Evolutionary conservation across 495 filamentous ascomycete genomes (phyloP), one percentile per base, ranked within the genome.

Genomic region (Thermochaetoides thermophila): DNA sequence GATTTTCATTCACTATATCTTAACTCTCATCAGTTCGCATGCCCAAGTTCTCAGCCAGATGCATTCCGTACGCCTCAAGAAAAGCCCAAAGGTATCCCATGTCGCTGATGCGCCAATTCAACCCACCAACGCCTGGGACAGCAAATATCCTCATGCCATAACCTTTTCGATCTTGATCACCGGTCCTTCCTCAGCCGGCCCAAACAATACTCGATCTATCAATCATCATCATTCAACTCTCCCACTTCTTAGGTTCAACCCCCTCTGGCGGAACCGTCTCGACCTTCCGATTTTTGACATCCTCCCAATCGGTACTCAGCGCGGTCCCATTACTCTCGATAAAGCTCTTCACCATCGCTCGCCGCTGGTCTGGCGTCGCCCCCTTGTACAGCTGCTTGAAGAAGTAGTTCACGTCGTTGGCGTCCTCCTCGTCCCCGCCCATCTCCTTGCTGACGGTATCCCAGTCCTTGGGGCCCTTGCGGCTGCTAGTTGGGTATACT

Each of bases 271-370:
- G 81, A 15, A 63, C 58, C 5, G 76, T 75, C 56, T 81, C 69
- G 35, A 93, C 78, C 24, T 61, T 78, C 19, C 71, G 71, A 37
- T 65, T 73, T 12, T 72, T 69, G 26, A 94, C 89, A 40, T 95
- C 85, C 1, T 57, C 55, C 89, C 89, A 97, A 42, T 87, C 81
- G 1, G 91, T 97, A 51, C 86, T 95, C 39, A 97, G 58, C 2
- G 84, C 74, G 0, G 89, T 97, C 1, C 89, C 89, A 43, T 87
- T 82, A 50, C 84, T 94, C 61, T 97, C 89, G 15, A 73, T 55
- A 46, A 81, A 96, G 53, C 84, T 93, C 70, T 97, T 97, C 72
- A 93, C 83, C 89, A 97, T 97, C 3, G 89, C 89, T 3, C 84
- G 69, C 45, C 70, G 73, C 22, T 82, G 83, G 39, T 97, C 86